Evolutionary conservation across 148 eudicot species (phyloP).

Genomic region (Rhododendron ferrugineum): DNA sequence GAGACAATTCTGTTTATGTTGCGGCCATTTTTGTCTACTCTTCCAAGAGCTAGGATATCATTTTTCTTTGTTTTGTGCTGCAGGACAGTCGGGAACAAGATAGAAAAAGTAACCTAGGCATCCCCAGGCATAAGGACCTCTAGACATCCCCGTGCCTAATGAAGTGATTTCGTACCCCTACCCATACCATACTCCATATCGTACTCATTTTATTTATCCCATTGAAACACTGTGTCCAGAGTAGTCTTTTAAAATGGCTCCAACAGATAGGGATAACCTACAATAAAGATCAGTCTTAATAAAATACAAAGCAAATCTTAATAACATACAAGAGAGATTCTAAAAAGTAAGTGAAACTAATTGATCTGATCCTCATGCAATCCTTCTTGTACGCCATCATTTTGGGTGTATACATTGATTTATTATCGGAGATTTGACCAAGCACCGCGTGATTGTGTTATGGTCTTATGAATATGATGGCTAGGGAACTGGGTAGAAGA

Average conservation of each 20-base stretch:
- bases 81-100: not conserved
- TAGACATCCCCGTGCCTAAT: too few species aligned
- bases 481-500: not conserved
- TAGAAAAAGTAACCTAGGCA: not conserved
- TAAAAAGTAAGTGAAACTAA: not conserved
- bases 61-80: not conserved
- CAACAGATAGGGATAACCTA: not conserved
- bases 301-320: too few species aligned
- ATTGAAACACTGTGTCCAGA: not conserved
- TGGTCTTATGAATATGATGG: not conserved
- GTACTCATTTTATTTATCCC: not conserved
- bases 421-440: not conserved
- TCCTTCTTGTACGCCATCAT: not conserved
- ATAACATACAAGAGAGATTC: not conserved
- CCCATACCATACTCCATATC: not conserved
- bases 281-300: not conserved
- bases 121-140: not conserved
- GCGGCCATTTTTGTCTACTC: not conserved
- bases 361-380: too few species aligned
- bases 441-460: not conserved
- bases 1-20: not conserved
- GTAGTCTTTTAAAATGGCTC: not conserved
- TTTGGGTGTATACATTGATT: not conserved
- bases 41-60: not conserved
- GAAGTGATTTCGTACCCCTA: not conserved